These are phyloP conservation scores for Curvularia sp. DNA, from an alignment of 2,329 filamentous ascomycete genomes.

Conservation along the genomic window DNA sequence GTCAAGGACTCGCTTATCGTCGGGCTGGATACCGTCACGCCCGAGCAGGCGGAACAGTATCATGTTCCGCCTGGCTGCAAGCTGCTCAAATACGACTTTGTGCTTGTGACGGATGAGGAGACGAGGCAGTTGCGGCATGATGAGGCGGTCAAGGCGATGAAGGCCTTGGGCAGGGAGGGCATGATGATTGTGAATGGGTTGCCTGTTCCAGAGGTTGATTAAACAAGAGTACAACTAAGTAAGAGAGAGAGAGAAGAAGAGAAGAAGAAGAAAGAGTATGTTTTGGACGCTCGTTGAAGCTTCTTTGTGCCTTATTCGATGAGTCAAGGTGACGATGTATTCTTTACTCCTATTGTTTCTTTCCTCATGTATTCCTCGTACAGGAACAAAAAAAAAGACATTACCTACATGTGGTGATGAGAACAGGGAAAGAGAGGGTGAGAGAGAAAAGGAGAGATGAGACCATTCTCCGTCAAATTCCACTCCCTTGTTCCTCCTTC, in stretches of 20 bases:
- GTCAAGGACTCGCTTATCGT: constrained; percentile 77
- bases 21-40: constrained; percentile 35
- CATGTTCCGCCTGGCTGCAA: constrained; percentile 66
- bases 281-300: no score
- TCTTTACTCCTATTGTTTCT: no score
- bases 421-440: no score
- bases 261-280: neutral
- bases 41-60: constrained; percentile 52
- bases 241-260: neutral
- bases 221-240: neutral
- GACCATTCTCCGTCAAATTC: neutral
- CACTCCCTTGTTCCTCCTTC: no score
- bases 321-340: no score
- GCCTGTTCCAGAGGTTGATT: constrained; percentile 74
- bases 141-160: constrained; percentile 71
- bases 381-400: neutral
- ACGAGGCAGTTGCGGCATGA: constrained; percentile 70
- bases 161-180: constrained; percentile 67
- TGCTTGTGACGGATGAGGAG: constrained; percentile 75
- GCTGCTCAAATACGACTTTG: constrained; percentile 76
- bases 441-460: neutral
- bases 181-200: constrained; percentile 79
- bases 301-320: no score
- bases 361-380: neutral
- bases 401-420: neutral